A percentile compares a stretch with the other conserved stretches of the same genome.
phyloP scores from a whole-genome alignment of 202 grass and related monocot species.

The Cymbopogon flexuosus region DNA sequence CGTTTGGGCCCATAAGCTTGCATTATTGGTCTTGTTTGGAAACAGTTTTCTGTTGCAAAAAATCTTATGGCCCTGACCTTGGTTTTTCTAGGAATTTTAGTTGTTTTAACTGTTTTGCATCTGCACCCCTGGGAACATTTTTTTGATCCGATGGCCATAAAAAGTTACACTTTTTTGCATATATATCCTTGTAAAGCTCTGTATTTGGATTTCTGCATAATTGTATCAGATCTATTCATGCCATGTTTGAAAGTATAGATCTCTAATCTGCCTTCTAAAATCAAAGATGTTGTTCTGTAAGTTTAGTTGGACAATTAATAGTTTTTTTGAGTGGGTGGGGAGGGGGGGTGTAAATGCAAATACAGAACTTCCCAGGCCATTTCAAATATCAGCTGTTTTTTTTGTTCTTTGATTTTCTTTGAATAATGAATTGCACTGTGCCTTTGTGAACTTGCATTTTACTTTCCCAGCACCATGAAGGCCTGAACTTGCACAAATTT shows the following conservation, averaged over 20 bases:
- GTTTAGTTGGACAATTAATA: background rate
- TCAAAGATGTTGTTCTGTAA: background rate
- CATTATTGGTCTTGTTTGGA: slow-evolving; percentile 32
- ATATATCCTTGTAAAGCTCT: slow-evolving; percentile 27
- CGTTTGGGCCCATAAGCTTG: background rate
- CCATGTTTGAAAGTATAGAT: background rate
- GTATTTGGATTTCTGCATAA: slow-evolving; percentile 10
- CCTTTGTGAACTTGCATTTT: background rate
- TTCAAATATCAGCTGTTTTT: background rate
- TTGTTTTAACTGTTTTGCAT: slow-evolving; percentile 38
- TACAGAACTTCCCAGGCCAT: background rate
- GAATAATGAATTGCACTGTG: background rate
- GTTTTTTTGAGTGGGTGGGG: background rate
- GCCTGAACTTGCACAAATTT: background rate
- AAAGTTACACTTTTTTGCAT: background rate
- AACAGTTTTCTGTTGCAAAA: slow-evolving; percentile 31
- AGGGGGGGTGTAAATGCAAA: slow-evolving; percentile 19
- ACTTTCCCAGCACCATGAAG: background rate
- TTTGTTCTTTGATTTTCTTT: slow-evolving; percentile 32
- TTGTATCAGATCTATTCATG: background rate
- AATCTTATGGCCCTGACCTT: slow-evolving; percentile 27
- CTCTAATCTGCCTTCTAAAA: background rate
- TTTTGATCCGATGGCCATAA: background rate
- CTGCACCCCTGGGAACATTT: slow-evolving; percentile 14
- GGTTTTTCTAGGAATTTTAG: slow-evolving; percentile 36